Evolutionary conservation across 2,329 filamentous ascomycete genomes (phyloP).

Genomic region (Diplodia corticola): DNA sequence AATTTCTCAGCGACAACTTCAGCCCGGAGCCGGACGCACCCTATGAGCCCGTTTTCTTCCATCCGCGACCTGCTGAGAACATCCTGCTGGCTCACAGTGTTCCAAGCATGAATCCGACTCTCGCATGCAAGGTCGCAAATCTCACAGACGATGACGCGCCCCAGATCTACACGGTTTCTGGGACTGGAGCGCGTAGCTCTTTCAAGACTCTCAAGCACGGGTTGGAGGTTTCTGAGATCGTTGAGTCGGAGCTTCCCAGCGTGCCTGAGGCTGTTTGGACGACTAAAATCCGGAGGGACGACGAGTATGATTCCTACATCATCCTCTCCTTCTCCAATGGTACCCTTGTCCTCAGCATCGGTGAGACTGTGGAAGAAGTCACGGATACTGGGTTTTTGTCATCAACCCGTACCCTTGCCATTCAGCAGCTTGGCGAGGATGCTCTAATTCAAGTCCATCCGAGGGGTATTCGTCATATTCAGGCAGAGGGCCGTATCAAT

Average conservation of each 20-base stretch:
- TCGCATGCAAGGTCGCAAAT: constrained; percentile 91
- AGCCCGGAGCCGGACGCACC: constrained; percentile 70
- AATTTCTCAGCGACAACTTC: constrained; percentile 82
- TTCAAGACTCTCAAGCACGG: constrained; percentile 94
- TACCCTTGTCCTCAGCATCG: constrained; percentile 90
- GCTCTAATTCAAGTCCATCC: constrained; percentile 92
- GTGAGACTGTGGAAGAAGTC: constrained; percentile 94
- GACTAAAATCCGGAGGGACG: constrained; percentile 76
- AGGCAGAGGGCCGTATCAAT: constrained; percentile 72
- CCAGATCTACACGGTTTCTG: constrained; percentile 92
- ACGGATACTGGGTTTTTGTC: constrained; percentile 90
- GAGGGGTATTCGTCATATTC: constrained; percentile 91
- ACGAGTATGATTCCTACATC: constrained; percentile 91
- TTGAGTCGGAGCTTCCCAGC: constrained; percentile 87
- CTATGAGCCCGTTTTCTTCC: constrained; percentile 81
- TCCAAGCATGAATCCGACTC: constrained; percentile 83
- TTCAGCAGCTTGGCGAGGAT: constrained; percentile 91
- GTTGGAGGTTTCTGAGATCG: constrained; percentile 88
- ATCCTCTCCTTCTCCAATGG: constrained; percentile 89
- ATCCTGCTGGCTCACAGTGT: constrained; percentile 81
- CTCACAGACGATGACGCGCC: constrained; percentile 89
- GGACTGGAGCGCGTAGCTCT: constrained; percentile 81
- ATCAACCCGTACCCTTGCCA: constrained; percentile 83
- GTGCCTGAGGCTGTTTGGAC: constrained; percentile 95
- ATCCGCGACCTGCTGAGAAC: constrained; percentile 76